Evolutionary conservation across 805 yeast genomes (phyloP), one percentile per base, ranked within the genome.

Genomic region (Myxozyma geophila): DNA sequence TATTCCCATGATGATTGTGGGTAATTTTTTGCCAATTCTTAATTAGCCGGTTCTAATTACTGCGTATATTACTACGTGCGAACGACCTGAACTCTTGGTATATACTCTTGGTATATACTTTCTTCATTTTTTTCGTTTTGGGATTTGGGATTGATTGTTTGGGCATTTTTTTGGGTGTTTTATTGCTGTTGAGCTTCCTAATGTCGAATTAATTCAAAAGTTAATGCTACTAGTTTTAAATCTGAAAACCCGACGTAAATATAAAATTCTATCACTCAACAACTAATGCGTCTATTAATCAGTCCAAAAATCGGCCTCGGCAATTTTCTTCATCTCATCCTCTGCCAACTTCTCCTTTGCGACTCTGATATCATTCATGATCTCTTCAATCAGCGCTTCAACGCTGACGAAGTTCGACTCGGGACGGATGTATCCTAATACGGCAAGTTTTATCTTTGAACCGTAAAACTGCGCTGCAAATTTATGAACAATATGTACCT

Each of bases 1-100:
- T 8, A 87, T 93, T 58, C 99, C 99, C 15, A 88, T 95, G 91
- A 92, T 93, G 96, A 88, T 95, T 23, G 84, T 93, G 40, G 98
- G 97, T 17, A 95, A 91, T 73, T 93, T 93, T 74, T 79, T 93
- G 70, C 98, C 98, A 0, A 87, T 90, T 23, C 62, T 76, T 61
- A 72, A 70, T 12, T 73, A 62, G 63, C n/a, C 10, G n/a, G 53
- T 7, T 39, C n/a, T 39, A 7, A 12, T 19, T 17, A 9, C 7
- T 10, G 35, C 19, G 12, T 6, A 50, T 5, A 9, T 51, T 51
- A 33, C 37, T 51, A 28, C 8, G 55, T 17, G 19, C 28, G 5
- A 17, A 19, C 28, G 44, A 13, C 2, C 44, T 3, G 5, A 28
- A n/a, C n/a, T n/a, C n/a, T n/a, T 40, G 15, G 44, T 2, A 2